These are phyloP conservation scores for Ostreobium quekettii DNA, from an alignment of 139 green algal genomes.

Conservation along the genomic window DNA sequence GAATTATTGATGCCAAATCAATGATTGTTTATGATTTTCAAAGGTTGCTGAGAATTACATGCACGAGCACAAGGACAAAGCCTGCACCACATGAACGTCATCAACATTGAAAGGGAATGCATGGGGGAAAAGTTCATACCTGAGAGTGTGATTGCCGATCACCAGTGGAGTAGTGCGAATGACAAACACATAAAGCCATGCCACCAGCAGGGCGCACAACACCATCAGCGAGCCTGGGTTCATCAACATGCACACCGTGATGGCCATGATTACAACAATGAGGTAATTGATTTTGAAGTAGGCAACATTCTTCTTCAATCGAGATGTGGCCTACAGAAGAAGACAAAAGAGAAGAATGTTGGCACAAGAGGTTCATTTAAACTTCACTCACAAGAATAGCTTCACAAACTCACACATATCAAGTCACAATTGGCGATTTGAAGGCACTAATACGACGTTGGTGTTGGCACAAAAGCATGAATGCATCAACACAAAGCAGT, in stretches of 20 bases:
- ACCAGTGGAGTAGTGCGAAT: constrained; percentile 60
- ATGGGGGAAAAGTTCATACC: no score
- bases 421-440: neutral
- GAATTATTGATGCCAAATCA: no score
- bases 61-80: no score
- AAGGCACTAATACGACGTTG: no score
- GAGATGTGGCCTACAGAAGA: constrained; percentile 42
- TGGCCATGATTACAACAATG: constrained; percentile 54
- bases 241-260: constrained; percentile 53
- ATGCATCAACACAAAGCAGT: no score
- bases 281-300: constrained; percentile 95
- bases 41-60: no score
- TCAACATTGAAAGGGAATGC: no score
- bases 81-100: no score
- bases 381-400: neutral
- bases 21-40: no score
- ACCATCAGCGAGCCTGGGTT: constrained; percentile 68
- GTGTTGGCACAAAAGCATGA: no score
- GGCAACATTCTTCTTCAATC: constrained; percentile 74
- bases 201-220: constrained; percentile 46
- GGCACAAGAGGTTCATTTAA: neutral
- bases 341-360: neutral
- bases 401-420: neutral
- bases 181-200: constrained; percentile 84
- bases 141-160: constrained; percentile 67